Conservation (phyloP, 1,284 basidiomycete genomes). For the Leucoagaricus sp. region DNA sequence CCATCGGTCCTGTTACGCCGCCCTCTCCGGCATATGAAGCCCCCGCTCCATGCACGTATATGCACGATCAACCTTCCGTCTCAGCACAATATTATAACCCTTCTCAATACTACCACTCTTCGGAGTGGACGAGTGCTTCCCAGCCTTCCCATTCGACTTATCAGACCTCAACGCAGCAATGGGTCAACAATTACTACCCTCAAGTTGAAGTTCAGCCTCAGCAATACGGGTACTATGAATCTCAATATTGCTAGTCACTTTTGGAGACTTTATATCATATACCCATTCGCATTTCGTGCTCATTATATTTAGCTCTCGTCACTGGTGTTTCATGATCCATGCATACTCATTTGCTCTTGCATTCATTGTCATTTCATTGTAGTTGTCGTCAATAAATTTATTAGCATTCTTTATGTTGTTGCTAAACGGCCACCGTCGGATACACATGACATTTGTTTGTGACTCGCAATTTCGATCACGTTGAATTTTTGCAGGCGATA, state of each 20-base stretch:
- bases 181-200: constrained; percentile 10
- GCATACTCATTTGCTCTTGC: neutral
- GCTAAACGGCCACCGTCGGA: constrained; percentile 3
- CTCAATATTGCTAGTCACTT: constrained; percentile 8
- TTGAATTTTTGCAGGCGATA: constrained; percentile 73
- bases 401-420: neutral
- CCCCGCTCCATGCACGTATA: neutral
- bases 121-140: neutral
- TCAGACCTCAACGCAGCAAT: constrained; percentile 1
- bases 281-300: neutral
- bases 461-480: constrained; percentile 62
- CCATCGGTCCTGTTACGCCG: neutral
- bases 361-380: neutral
- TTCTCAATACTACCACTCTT: constrained; percentile 2
- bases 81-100: constrained; percentile 1
- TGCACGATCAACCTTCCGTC: neutral
- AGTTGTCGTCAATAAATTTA: neutral
- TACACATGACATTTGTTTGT: constrained; percentile 19
- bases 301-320: neutral
- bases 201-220: constrained; percentile 6
- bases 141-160: neutral
- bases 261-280: neutral
- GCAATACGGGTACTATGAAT: constrained; percentile 7
- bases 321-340: neutral
- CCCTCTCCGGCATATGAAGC: neutral